Conservation (phyloP, 2,329 filamentous ascomycete species). For the Cytospora piceicola region DNA sequence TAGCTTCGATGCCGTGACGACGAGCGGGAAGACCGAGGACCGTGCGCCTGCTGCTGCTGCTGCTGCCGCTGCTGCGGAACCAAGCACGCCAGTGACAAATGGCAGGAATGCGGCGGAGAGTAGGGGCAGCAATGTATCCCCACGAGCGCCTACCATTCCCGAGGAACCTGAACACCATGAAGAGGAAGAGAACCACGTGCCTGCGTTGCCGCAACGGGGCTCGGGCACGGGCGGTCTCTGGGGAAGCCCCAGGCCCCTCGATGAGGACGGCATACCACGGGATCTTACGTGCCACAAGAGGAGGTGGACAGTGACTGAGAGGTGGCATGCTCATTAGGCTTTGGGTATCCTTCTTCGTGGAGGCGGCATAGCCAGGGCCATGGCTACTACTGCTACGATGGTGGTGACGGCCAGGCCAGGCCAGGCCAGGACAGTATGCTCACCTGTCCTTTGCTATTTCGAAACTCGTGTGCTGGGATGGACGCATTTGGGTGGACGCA, state of each 20-base stretch:
- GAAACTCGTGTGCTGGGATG: background rate
- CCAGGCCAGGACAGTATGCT: no score
- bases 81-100: constrained; percentile 21
- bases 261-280: constrained; percentile 50
- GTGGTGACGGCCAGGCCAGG: no score
- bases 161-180: constrained; percentile 33
- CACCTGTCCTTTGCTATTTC: background rate
- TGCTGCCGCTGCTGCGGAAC: constrained; percentile 8
- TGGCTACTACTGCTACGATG: no score
- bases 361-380: no score
- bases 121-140: constrained; percentile 19
- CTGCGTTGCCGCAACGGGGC: constrained; percentile 42
- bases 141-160: constrained; percentile 28
- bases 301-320: constrained; percentile 61
- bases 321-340: constrained; percentile 27
- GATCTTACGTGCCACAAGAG: constrained; percentile 54
- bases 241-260: constrained; percentile 49
- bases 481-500: background rate
- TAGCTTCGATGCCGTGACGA: constrained; percentile 33
- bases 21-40: constrained; percentile 24
- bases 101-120: constrained; percentile 1
- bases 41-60: background rate
- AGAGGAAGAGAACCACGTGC: constrained; percentile 37
- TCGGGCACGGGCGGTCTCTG: constrained; percentile 49
- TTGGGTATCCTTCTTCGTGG: no score